These are phyloP conservation scores for Psilocybe sp. DNA, from an alignment of 768 basidiomycete genomes.

Conservation along the genomic window DNA sequence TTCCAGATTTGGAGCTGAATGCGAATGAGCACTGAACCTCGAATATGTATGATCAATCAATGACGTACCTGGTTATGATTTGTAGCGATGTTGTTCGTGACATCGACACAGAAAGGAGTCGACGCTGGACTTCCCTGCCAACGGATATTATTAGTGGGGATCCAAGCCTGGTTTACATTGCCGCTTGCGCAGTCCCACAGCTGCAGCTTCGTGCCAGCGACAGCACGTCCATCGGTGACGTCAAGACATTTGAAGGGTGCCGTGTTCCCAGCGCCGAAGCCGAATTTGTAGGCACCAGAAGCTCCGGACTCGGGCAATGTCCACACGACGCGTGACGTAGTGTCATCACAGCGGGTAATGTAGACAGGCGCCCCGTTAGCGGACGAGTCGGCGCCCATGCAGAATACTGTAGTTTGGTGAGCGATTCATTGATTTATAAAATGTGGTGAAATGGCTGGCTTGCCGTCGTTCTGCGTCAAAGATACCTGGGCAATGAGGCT, in stretches of 20 bases:
- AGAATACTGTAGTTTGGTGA: not conserved
- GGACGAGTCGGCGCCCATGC: constrained; percentile 1
- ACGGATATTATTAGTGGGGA: not conserved
- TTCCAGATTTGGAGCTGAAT: constrained; percentile 5
- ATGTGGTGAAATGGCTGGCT: not conserved
- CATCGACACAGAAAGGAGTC: not conserved
- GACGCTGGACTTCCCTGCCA: not conserved
- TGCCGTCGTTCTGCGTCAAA: not conserved
- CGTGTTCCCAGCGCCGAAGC: not conserved
- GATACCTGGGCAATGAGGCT: not conserved
- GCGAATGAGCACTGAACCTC: not conserved
- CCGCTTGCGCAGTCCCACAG: constrained; percentile 2
- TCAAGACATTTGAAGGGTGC: constrained; percentile 3
- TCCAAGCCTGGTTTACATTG: not conserved
- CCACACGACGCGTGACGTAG: constrained; percentile 1
- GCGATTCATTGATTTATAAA: not conserved
- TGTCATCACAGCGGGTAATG: not conserved
- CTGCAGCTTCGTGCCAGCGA: constrained; percentile 2
- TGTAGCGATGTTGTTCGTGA: not conserved
- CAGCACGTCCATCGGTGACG: not conserved
- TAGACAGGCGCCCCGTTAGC: constrained; percentile 3
- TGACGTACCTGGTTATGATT: constrained; percentile 3
- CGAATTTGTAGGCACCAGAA: not conserved
- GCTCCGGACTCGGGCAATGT: constrained; percentile 1
- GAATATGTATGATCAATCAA: not conserved